These are phyloP conservation scores for Geosmithia putterillii DNA, from an alignment of 2,329 filamentous ascomycete species.

Conservation along the genomic window DNA sequence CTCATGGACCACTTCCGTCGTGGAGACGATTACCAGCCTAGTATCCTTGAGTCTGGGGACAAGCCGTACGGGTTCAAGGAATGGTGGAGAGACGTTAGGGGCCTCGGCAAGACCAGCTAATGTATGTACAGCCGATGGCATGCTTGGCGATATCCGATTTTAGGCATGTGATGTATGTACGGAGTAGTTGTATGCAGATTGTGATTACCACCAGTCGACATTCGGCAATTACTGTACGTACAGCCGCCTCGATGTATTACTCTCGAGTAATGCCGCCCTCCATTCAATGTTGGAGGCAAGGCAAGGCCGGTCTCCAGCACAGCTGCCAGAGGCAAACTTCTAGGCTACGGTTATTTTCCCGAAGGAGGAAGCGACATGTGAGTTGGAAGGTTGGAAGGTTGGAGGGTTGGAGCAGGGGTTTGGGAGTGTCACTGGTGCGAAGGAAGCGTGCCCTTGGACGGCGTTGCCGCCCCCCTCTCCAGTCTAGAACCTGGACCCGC, in stretches of 20 bases:
- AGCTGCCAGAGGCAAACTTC: background rate
- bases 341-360: background rate
- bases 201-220: too few species aligned
- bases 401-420: too few species aligned
- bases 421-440: too few species aligned
- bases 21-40: conserved; percentile 27
- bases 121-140: too few species aligned
- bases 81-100: conserved; percentile 76
- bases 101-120: background rate
- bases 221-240: too few species aligned
- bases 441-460: background rate
- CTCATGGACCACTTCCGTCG: conserved; percentile 38
- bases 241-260: too few species aligned
- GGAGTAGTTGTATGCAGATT: background rate
- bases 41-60: conserved; percentile 57
- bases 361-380: background rate
- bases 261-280: too few species aligned
- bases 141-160: too few species aligned
- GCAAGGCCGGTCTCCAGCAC: background rate
- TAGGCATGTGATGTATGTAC: too few species aligned
- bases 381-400: background rate
- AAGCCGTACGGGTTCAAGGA: conserved; percentile 78
- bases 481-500: background rate
- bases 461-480: background rate
- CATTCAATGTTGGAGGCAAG: too few species aligned